Percentiles rank a stretch among this genome's conserved stretches.
phyloP scores from a whole-genome alignment of 2,329 filamentous ascomycete species.

The Monosporascus sp. region DNA sequence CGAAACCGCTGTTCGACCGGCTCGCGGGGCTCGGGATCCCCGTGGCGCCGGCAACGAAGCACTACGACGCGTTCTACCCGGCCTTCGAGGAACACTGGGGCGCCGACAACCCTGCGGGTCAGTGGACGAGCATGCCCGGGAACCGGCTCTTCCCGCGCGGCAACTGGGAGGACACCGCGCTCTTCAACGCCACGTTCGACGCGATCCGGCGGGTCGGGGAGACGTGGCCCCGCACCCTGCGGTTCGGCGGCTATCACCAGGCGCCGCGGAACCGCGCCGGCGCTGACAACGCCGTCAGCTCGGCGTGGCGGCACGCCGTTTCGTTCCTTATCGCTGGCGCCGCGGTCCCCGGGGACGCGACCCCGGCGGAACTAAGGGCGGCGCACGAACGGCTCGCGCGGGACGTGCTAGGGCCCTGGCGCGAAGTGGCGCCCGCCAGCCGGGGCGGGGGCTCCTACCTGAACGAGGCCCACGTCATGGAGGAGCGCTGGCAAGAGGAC shows the following conservation, averaged over 20 bases:
- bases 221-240: slow-evolving; percentile 10
- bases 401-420: slow-evolving; percentile 17
- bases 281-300: slow-evolving; percentile 25
- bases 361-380: slow-evolving; percentile 16
- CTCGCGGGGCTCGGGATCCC: slow-evolving; percentile 17
- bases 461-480: slow-evolving; percentile 36
- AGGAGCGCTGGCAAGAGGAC: slow-evolving; percentile 24
- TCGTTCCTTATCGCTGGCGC: slow-evolving; percentile 13
- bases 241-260: slow-evolving; percentile 16
- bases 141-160: slow-evolving; percentile 33
- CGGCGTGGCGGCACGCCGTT: slow-evolving; percentile 25
- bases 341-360: slow-evolving; percentile 6
- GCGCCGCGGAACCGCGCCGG: slow-evolving; percentile 10
- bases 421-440: slow-evolving; percentile 13
- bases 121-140: slow-evolving; percentile 18
- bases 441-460: slow-evolving; percentile 25
- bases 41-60: slow-evolving; percentile 16
- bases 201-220: slow-evolving; percentile 22
- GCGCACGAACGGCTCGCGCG: slow-evolving; percentile 18
- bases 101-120: slow-evolving; percentile 15
- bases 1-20: slow-evolving; percentile 18
- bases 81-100: slow-evolving; percentile 30
- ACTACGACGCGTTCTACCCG: slow-evolving; percentile 27
- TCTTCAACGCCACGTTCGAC: slow-evolving; percentile 20
- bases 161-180: slow-evolving; percentile 27